Percentiles rank a stretch among this genome's conserved stretches.
phyloP scores from a whole-genome alignment of 2,329 filamentous ascomycete species.

The Epichloe aotearoae region DNA sequence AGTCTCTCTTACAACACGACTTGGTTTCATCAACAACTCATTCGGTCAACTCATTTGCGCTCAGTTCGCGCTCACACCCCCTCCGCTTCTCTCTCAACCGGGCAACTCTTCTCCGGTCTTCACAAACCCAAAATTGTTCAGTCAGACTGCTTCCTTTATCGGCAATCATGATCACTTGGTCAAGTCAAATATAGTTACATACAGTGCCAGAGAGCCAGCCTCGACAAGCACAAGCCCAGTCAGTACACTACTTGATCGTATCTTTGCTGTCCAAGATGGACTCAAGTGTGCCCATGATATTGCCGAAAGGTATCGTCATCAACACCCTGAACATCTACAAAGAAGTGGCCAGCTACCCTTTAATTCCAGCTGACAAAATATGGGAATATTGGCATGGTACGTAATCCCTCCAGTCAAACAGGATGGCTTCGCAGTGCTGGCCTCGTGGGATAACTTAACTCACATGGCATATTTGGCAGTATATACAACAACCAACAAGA shows the following conservation, averaged over 20 bases:
- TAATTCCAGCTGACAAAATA: conserved; percentile 39
- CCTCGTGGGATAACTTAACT: not conserved
- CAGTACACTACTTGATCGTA: not conserved
- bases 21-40: too few relatives aligned
- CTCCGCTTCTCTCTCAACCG: not conserved
- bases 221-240: not conserved
- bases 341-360: conserved; percentile 37
- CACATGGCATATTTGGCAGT: conserved; percentile 24
- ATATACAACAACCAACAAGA: conserved; percentile 46
- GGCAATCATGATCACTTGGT: conserved; percentile 2
- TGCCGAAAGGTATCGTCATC: conserved; percentile 45
- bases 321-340: conserved; percentile 39
- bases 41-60: too few relatives aligned
- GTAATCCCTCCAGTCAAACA: not conserved
- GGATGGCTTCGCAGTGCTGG: not conserved
- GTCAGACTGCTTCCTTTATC: not conserved
- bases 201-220: not conserved
- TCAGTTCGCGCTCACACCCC: not conserved
- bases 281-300: conserved; percentile 27
- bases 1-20: too few relatives aligned
- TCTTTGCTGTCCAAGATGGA: conserved; percentile 17
- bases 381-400: conserved; percentile 45
- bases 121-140: not conserved
- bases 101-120: not conserved
- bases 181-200: not conserved